These are phyloP conservation scores for Ceratobasidium sp. DNA, from an alignment of 1,284 basidiomycete species.

Conservation along the genomic window DNA sequence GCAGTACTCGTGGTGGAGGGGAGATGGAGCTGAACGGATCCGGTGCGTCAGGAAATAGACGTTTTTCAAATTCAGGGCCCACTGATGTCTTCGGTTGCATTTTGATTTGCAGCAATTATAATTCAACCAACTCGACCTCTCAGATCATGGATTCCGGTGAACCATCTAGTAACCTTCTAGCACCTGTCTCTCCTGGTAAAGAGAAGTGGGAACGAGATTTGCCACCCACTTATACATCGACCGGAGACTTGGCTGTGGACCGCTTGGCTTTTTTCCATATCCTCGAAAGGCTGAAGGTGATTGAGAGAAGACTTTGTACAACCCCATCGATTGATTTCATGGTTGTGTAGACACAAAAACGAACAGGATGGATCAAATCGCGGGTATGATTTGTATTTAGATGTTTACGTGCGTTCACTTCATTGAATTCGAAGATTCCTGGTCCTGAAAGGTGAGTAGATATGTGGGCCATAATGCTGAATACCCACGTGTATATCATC, in stretches of 20 bases:
- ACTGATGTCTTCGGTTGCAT: not conserved
- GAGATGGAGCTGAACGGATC: too few relatives aligned
- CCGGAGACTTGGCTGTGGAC: conserved; percentile 58
- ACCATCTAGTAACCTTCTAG: too few relatives aligned
- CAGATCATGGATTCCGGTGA: too few relatives aligned
- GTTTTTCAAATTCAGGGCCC: conserved; percentile 8
- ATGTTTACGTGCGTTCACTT: not conserved
- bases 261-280: conserved; percentile 90
- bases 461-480: not conserved
- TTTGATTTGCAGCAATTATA: too few relatives aligned
- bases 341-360: conserved; percentile 79
- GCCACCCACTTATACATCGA: conserved; percentile 17
- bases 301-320: conserved; percentile 1
- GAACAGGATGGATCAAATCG: conserved; percentile 93
- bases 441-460: conserved; percentile 76
- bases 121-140: too few relatives aligned
- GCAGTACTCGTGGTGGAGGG: too few relatives aligned
- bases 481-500: conserved; percentile 44
- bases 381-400: conserved; percentile 61
- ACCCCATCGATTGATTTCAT: not conserved
- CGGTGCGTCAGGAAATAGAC: too few relatives aligned
- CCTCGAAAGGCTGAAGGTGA: conserved; percentile 83
- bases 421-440: conserved; percentile 64
- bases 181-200: too few relatives aligned
- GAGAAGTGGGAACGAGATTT: conserved; percentile 17